Conservation (phyloP, 2,329 filamentous ascomycete genomes). For the Epichloe sp. region DNA sequence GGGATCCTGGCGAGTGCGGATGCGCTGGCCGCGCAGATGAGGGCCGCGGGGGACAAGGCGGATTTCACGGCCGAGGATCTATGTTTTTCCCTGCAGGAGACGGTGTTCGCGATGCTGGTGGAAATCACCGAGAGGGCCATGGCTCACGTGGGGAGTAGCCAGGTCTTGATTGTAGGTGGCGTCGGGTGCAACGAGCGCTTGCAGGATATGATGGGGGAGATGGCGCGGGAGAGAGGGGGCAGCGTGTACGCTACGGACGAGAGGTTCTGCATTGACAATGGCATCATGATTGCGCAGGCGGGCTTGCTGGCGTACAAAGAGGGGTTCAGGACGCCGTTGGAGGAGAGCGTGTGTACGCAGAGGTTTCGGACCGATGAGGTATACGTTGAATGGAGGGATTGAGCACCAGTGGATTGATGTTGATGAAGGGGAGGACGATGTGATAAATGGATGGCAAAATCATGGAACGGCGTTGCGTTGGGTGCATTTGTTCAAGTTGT, state of each 20-base stretch:
- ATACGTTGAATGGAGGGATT: conserved; percentile 65
- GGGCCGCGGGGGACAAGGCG: conserved; percentile 27
- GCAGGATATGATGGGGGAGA: conserved; percentile 98
- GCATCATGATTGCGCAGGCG: conserved; percentile 98
- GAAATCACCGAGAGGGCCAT: conserved; percentile 98
- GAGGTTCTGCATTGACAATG: conserved; percentile 96
- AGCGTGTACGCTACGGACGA: conserved; percentile 93
- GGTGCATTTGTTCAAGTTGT: no score
- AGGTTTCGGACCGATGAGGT: conserved; percentile 75
- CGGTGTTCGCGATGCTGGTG: conserved; percentile 90
- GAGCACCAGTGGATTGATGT: conserved; percentile 2
- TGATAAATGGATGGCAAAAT: background rate
- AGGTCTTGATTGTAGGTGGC: conserved; percentile 90
- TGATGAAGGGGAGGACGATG: background rate
- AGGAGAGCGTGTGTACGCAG: conserved; percentile 76
- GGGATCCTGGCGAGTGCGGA: conserved; percentile 82
- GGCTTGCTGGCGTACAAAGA: conserved; percentile 75
- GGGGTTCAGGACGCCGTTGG: conserved; percentile 62
- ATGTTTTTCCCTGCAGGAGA: conserved; percentile 92
- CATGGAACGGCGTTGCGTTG: background rate
- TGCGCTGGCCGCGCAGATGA: conserved; percentile 58
- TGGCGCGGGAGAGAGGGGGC: conserved; percentile 85
- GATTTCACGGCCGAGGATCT: conserved; percentile 70
- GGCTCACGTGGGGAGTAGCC: conserved; percentile 84
- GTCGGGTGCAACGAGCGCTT: conserved; percentile 90